Base-by-base conservation (phyloP, 345 rosid genomes). In the Salix koriyanagi region DNA sequence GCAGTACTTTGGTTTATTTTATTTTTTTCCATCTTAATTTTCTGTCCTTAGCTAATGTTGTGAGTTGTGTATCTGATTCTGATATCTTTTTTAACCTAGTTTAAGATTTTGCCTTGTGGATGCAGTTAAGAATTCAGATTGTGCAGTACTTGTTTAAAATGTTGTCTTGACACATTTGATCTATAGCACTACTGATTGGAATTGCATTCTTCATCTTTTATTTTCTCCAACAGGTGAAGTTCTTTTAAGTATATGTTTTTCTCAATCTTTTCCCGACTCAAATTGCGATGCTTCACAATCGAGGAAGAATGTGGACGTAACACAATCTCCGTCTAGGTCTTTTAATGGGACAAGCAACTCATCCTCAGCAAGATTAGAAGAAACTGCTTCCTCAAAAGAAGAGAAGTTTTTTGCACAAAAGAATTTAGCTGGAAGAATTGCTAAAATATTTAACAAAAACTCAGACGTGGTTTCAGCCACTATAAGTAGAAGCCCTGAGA, bases 371-470 rank as follows among this genome's bases (percentile, higher is more conserved):
- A 84, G 87, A 76, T 84, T 76, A 48, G 97, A 91, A 13, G 98
- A 94, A 73, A 78, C 76, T 78, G 26, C 77, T 13, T 70, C 65
- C 72, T 70, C 80, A 44, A 91, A 83, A 82, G 98, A 94, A 56
- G 92, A 88, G 14, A 89, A 85, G 61, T 70, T 77, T 28, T n/a
- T 14, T 25, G 71, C 83, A 7, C 96, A 89, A 76, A 91, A 82
- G 77, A 79, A 87, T 11, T 81, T 95, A 60, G 94, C 94, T 7
- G 89, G 85, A 72, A 85, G 91, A 61, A 75, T 95, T 78, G 95
- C 92, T 77, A 97, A 95, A 76, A 89, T 95, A 41, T 95, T 95
- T 76, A 91, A 90, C 67, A 95, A 87, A 80, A 88, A 76, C 83
- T 58, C 83, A 34, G 93, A 89, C 80, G 36, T 84, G 23, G 21